phyloP scores from a whole-genome alignment of 257 asterid species.

The Solanum bukasovii region DNA sequence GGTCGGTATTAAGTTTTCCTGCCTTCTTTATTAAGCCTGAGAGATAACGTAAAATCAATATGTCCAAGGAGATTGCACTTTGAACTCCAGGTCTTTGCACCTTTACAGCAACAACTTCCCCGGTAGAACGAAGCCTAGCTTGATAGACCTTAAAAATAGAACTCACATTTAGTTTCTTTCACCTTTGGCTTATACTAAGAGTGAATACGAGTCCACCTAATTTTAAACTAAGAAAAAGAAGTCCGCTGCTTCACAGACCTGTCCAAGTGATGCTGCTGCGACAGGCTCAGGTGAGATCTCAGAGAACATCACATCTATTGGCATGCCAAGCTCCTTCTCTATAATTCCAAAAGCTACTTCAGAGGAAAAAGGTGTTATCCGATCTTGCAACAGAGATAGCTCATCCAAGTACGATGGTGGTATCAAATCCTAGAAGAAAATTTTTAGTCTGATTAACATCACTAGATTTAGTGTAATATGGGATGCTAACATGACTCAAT shows the following conservation, averaged over 20 bases:
- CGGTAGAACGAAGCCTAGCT: slow-evolving; percentile 80
- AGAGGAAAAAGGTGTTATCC: slow-evolving; percentile 81
- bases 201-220: background rate
- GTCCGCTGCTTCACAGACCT: slow-evolving; percentile 30
- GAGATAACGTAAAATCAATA: slow-evolving; percentile 72
- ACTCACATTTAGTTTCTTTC: background rate
- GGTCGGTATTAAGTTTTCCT: slow-evolving; percentile 79
- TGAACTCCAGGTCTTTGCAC: slow-evolving; percentile 98
- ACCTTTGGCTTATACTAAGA: background rate
- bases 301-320: slow-evolving; percentile 71
- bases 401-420: slow-evolving; percentile 95
- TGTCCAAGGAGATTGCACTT: slow-evolving; percentile 93
- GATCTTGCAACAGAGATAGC: slow-evolving; percentile 86
- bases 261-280: slow-evolving; percentile 99
- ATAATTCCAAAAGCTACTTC: slow-evolving; percentile 74
- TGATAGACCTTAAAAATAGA: slow-evolving; percentile 61
- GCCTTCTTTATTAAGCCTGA: slow-evolving; percentile 69
- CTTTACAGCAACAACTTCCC: slow-evolving; percentile 83
- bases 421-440: slow-evolving; percentile 59
- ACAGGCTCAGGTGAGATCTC: slow-evolving; percentile 95
- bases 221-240: background rate
- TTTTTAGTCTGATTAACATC: background rate
- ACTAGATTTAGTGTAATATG: background rate
- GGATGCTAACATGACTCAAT: background rate
- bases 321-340: slow-evolving; percentile 78